Evolutionary conservation across 768 basidiomycete species (phyloP).

Genomic region (Boletus subcaerulescens): DNA sequence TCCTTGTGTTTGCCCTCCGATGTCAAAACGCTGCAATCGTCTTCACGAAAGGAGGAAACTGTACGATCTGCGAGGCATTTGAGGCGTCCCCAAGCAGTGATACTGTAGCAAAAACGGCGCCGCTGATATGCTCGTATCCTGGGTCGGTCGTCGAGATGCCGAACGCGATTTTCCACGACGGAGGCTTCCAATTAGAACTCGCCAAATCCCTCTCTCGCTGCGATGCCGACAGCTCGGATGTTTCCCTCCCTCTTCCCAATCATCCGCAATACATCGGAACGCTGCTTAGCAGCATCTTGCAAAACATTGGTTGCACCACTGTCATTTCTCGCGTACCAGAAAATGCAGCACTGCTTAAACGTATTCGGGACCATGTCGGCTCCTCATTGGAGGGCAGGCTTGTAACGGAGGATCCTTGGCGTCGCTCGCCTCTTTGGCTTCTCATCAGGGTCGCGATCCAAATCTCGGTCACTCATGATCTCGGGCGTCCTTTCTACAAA

Average conservation of each 20-base stretch:
- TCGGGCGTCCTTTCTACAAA: conserved; percentile 37
- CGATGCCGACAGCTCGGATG: neutral
- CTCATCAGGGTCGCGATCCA: conserved; percentile 31
- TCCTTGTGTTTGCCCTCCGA: neutral
- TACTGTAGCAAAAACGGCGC: conserved; percentile 30
- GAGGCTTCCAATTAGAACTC: conserved; percentile 13
- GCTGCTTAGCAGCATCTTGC: neutral
- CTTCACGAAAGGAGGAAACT: conserved; percentile 15
- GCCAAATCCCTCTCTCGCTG: conserved; percentile 19
- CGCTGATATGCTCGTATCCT: conserved; percentile 33
- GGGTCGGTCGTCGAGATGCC: conserved; percentile 11
- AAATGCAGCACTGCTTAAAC: neutral
- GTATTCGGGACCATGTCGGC: conserved; percentile 24
- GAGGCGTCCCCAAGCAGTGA: conserved; percentile 27
- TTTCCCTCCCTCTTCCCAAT: neutral
- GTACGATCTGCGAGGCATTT: conserved; percentile 12
- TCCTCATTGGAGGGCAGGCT: neutral
- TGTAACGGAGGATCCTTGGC: conserved; percentile 9
- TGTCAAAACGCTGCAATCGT: neutral
- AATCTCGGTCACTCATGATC: conserved; percentile 9
- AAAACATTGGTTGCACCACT: neutral
- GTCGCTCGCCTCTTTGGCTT: conserved; percentile 34
- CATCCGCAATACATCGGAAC: neutral
- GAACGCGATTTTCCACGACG: conserved; percentile 8
- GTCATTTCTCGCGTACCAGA: neutral